Evolutionary conservation across 768 basidiomycete species (phyloP).

Genomic region (Vararia minispora): DNA sequence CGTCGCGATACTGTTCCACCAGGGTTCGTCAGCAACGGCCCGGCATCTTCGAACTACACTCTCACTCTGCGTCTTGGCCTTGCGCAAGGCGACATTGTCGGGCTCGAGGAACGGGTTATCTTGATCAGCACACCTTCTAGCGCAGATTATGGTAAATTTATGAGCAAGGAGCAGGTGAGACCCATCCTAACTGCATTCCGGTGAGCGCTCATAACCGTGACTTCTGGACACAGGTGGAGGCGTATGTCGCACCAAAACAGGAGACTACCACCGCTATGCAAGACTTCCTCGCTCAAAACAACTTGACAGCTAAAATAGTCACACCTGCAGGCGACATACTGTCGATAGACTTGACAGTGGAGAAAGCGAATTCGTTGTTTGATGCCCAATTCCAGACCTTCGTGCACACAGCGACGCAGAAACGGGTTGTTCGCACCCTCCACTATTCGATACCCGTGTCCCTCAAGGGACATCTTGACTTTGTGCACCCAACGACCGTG

Average conservation of each 20-base stretch:
- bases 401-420: slow-evolving; percentile 10
- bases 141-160: slow-evolving; percentile 1
- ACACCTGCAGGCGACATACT: slow-evolving; percentile 16
- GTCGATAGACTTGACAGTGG: slow-evolving; percentile 8
- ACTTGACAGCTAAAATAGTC: slow-evolving; percentile 3
- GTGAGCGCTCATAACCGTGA: no score
- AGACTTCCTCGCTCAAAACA: slow-evolving; percentile 10
- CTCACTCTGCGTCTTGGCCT: slow-evolving; percentile 3
- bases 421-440: slow-evolving; percentile 11
- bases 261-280: slow-evolving; percentile 9
- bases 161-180: slow-evolving; percentile 4
- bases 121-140: background rate
- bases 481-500: slow-evolving; percentile 14
- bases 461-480: slow-evolving; percentile 10
- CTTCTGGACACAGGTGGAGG: slow-evolving; percentile 14
- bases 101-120: background rate
- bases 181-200: background rate
- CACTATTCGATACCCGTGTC: slow-evolving; percentile 13
- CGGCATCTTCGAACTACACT: slow-evolving; percentile 1
- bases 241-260: slow-evolving; percentile 10
- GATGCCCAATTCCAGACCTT: slow-evolving; percentile 11
- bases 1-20: background rate
- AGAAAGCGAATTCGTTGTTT: slow-evolving; percentile 11
- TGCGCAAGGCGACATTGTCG: background rate
- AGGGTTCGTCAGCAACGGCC: slow-evolving; percentile 3